A percentile compares a stretch with the other conserved stretches of the same genome.
phyloP scores from a whole-genome alignment of 768 basidiomycete genomes.

The Fibroporia radiculosa region DNA sequence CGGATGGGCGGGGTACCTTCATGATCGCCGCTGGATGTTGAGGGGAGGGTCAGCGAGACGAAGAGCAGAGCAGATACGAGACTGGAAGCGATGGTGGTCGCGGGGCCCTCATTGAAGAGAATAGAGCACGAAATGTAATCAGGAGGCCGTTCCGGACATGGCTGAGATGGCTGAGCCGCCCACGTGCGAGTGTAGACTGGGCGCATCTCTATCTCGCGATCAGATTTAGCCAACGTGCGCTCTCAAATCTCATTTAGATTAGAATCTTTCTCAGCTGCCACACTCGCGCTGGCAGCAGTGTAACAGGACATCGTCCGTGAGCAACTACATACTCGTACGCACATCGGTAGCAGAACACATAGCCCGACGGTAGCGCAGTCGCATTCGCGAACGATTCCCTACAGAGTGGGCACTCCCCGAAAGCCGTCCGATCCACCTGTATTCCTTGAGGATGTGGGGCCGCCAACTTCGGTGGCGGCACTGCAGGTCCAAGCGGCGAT shows the following conservation, averaged over 20 bases:
- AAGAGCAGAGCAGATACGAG: neutral
- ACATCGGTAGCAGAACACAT: constrained; percentile 93
- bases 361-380: constrained; percentile 85
- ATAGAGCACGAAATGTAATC: neutral
- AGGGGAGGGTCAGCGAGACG: constrained; percentile 4
- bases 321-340: constrained; percentile 77
- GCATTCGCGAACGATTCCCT: constrained; percentile 68
- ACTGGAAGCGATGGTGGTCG: neutral
- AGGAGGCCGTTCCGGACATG: neutral
- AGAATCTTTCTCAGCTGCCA: constrained; percentile 88
- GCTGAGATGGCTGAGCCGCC: constrained; percentile 6
- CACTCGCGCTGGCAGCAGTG: constrained; percentile 61
- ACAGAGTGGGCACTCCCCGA: constrained; percentile 86
- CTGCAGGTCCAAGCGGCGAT: constrained; percentile 54
- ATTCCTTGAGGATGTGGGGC: constrained; percentile 69
- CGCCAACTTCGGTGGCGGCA: constrained; percentile 73
- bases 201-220: constrained; percentile 5
- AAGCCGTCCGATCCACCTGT: constrained; percentile 50
- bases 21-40: constrained; percentile 15
- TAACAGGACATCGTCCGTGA: constrained; percentile 79
- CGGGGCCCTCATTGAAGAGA: neutral
- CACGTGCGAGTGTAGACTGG: constrained; percentile 10
- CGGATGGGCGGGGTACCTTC: constrained; percentile 20
- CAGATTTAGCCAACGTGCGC: constrained; percentile 18
- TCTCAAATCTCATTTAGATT: constrained; percentile 32